A percentile compares a stretch with the other conserved stretches of the same genome.
phyloP scores from a whole-genome alignment of 345 rosid genomes.

The Trapa bicornis region DNA sequence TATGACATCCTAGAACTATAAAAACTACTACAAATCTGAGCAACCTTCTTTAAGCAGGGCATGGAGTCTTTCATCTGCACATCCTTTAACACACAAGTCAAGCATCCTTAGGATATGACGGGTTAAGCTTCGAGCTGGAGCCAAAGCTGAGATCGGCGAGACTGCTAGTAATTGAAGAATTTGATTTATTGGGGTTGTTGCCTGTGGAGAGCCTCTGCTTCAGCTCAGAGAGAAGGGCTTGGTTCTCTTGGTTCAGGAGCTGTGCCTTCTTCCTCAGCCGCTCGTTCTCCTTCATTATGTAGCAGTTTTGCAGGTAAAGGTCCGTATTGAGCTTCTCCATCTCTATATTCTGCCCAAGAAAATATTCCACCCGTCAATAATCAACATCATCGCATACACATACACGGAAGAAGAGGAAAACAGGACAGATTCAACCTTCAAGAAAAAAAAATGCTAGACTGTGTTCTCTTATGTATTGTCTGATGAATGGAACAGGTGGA shows the following conservation, averaged over 20 bases:
- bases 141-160: slow-evolving; percentile 34
- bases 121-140: slow-evolving; percentile 24
- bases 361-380: slow-evolving; percentile 15
- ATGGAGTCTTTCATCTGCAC: not conserved
- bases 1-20: not conserved
- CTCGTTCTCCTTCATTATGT: slow-evolving; percentile 33
- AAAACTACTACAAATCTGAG: not conserved
- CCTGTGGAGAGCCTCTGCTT: slow-evolving; percentile 56
- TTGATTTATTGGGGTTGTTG: slow-evolving; percentile 15
- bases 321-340: slow-evolving; percentile 91
- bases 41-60: not conserved
- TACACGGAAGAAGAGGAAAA: too few species aligned
- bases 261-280: slow-evolving; percentile 96
- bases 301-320: slow-evolving; percentile 29
- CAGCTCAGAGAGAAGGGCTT: slow-evolving; percentile 74
- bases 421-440: too few species aligned
- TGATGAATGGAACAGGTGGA: too few species aligned
- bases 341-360: not conserved
- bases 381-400: too few species aligned
- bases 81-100: slow-evolving; percentile 7
- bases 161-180: slow-evolving; percentile 3
- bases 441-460: too few species aligned
- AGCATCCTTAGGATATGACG: slow-evolving; percentile 33
- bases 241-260: slow-evolving; percentile 94
- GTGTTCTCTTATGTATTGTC: too few species aligned